Evolutionary conservation across 2,329 filamentous ascomycete genomes (phyloP), one percentile per base, ranked within the genome.

Genomic region (Hirsutella thompsonii): DNA sequence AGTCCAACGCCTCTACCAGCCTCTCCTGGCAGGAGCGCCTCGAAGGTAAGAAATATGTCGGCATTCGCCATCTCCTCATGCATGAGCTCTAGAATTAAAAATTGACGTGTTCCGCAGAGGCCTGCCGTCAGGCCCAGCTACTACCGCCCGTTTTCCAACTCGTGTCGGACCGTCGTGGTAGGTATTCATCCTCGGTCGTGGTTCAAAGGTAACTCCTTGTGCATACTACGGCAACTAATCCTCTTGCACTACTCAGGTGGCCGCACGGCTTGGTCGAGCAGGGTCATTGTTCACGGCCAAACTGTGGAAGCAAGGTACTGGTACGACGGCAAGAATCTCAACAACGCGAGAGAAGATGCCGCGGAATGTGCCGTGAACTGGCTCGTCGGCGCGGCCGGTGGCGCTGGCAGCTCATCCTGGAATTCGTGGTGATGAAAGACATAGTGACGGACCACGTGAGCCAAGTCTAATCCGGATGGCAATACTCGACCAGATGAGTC

Each of bases 261-360:
- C 49, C 83, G 88, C 52, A 94, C 88, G 44, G 88, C 88, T 43
- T 94, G 88, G 88, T 90, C 86, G 43, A 83, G 81, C 66, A 74
- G 73, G 44, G 86, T 94, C 44, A 77, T 70, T n/a, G 74, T 94
- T 43, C 69, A 75, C 51, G 80, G 79, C 41, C 64, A 71, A 39
- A 70, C 65, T 37, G 72, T 85, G 52, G 58, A 71, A n/a, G 87
- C 87, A 37, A 76, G 86, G 47, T 94, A 79, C 63, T 94, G 86
- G 86, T 94, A 94, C 63, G 88, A 93, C 60, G 87, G 87, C 46
- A 79, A 86, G 57, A 87, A 86, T 56, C 71, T 90, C 60, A 78
- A 89, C 68, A 93, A 93, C 55, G 87, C 87, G 44, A 81, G 78
- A 62, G 88, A 94, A 61, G 88, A 94, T 58, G 88, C 86, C n/a